Evolutionary conservation across 257 asterid genomes (phyloP).

Genomic region (Verbena officinalis): DNA sequence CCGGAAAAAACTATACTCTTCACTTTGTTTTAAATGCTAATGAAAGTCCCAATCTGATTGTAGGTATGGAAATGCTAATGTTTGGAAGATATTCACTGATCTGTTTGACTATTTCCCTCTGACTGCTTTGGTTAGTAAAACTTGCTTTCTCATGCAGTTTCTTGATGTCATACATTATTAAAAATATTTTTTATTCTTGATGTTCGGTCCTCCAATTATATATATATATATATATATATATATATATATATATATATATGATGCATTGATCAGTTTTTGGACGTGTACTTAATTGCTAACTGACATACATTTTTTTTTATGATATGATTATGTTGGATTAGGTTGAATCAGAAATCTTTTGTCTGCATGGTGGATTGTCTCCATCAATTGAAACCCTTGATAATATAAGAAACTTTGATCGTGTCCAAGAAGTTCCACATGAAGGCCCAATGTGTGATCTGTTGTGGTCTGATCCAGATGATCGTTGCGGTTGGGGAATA

Average conservation of each 20-base stretch:
- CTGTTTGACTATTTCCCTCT: constrained; percentile 92
- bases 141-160: constrained; percentile 14
- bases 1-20: no score
- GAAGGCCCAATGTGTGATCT: constrained; percentile 96
- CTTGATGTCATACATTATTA: background rate
- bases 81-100: constrained; percentile 94
- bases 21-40: constrained; percentile 9
- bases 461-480: constrained; percentile 90
- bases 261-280: no score
- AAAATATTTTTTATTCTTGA: background rate
- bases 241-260: no score
- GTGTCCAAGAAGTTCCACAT: constrained; percentile 90
- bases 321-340: constrained; percentile 33
- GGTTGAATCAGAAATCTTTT: constrained; percentile 88
- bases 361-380: constrained; percentile 85
- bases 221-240: no score
- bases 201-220: background rate
- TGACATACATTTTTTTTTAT: no score
- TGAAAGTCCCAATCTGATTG: constrained; percentile 18
- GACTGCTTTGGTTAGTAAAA: constrained; percentile 82
- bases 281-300: no score
- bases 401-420: constrained; percentile 72
- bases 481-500: constrained; percentile 91
- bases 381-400: constrained; percentile 87
- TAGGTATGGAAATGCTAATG: constrained; percentile 94